These are phyloP conservation scores for Aspergillus jensenii DNA, from an alignment of 2,329 filamentous ascomycete species.

Conservation along the genomic window DNA sequence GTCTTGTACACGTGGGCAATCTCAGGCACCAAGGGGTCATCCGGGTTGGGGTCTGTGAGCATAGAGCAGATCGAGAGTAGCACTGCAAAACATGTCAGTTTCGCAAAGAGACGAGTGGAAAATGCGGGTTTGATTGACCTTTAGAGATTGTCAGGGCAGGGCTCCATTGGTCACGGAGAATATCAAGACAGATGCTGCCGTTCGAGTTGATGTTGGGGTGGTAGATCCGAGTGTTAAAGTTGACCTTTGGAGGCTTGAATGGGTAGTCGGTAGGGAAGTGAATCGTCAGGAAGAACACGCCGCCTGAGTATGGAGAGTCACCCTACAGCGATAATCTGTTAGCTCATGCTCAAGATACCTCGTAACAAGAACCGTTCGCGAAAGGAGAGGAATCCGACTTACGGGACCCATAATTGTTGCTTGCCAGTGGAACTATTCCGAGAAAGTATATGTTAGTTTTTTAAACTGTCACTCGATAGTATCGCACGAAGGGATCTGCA, in stretches of 20 bases:
- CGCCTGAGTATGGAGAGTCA: slow-evolving; percentile 96
- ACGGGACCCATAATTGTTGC: slow-evolving; percentile 99
- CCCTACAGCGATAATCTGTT: slow-evolving; percentile 55
- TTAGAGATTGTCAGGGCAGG: slow-evolving; percentile 98
- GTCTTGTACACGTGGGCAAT: slow-evolving; percentile 99
- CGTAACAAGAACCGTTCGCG: slow-evolving; percentile 10
- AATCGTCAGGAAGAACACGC: slow-evolving; percentile 98
- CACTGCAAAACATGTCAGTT: slow-evolving; percentile 55
- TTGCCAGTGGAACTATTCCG: slow-evolving; percentile 94
- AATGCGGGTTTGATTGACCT: slow-evolving; percentile 59
- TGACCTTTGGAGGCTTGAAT: slow-evolving; percentile 99
- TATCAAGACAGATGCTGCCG: slow-evolving; percentile 98
- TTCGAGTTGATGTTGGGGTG: slow-evolving; percentile 99
- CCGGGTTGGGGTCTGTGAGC: slow-evolving; percentile 98
- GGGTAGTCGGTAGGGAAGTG: slow-evolving; percentile 99
- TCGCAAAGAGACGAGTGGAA: not conserved
- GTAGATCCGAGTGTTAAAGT: slow-evolving; percentile 99
- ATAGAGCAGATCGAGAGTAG: slow-evolving; percentile 99
- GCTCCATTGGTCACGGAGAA: slow-evolving; percentile 98
- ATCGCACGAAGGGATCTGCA: slow-evolving; percentile 1
- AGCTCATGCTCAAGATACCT: slow-evolving; percentile 21
- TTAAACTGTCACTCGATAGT: not conserved
- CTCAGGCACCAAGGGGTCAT: slow-evolving; percentile 97
- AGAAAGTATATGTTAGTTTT: slow-evolving; percentile 32
- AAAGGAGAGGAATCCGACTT: slow-evolving; percentile 45